These are phyloP conservation scores for Aspergillus aculeatinus DNA, from an alignment of 2,329 filamentous ascomycete species.

Conservation along the genomic window DNA sequence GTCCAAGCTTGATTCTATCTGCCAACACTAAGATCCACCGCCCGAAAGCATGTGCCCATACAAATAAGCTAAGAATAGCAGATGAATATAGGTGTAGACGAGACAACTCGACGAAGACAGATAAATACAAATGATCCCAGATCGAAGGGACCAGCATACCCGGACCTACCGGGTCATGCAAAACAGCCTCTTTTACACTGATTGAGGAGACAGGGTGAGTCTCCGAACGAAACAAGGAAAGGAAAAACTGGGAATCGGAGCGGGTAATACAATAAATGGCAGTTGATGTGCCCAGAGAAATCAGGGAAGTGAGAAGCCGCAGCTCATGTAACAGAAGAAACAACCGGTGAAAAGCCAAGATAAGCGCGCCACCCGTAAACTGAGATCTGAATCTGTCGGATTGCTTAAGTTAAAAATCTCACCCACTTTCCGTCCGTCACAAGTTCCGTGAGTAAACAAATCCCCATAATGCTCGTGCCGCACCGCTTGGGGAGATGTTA, in stretches of 20 bases:
- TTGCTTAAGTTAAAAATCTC: neutral
- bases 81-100: neutral
- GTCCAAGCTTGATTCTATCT: conserved; percentile 1
- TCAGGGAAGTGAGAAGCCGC: neutral
- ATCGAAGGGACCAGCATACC: neutral
- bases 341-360: neutral
- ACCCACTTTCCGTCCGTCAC: conserved; percentile 9
- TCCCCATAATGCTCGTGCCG: conserved; percentile 16
- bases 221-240: neutral
- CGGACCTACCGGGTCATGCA: neutral
- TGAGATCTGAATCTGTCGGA: conserved; percentile 8
- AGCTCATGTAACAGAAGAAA: neutral
- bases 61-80: neutral
- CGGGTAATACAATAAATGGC: neutral
- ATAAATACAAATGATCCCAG: conserved; percentile 3
- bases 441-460: conserved; percentile 16
- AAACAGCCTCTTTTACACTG: neutral
- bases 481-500: conserved; percentile 9
- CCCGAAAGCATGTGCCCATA: neutral
- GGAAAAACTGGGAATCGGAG: neutral
- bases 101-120: conserved; percentile 3
- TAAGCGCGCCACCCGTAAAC: conserved; percentile 8
- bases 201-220: neutral
- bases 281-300: neutral
- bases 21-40: neutral